phyloP scores from a whole-genome alignment of 208 protist genomes.

The Acanthamoeba lenticulata region DNA sequence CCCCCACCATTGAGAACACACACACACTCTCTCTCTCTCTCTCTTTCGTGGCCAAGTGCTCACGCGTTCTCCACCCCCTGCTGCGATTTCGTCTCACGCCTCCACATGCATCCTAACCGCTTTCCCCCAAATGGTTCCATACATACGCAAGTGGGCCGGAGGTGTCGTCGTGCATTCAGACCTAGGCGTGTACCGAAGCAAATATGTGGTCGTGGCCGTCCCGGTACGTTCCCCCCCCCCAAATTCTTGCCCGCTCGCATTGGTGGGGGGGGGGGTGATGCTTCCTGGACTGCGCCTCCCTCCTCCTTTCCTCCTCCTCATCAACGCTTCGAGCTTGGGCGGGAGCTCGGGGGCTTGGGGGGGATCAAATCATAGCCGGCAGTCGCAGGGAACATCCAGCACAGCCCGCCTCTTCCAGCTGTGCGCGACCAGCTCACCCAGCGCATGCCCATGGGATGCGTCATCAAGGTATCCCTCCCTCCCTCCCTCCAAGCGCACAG shows the following conservation, averaged over 20 bases:
- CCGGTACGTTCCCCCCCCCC: slow-evolving; percentile 14
- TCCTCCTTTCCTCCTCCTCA: neutral
- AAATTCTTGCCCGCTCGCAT: neutral
- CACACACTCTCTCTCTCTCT: no score
- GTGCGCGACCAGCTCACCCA: slow-evolving; percentile 4
- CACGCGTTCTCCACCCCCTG: neutral
- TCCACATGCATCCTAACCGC: no score
- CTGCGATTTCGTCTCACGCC: no score
- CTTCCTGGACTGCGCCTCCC: neutral
- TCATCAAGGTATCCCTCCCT: slow-evolving; percentile 75
- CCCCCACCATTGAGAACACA: neutral
- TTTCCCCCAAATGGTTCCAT: no score
- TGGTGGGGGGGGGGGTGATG: no score
- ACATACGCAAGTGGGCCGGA: slow-evolving; percentile 60
- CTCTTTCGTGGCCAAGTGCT: neutral
- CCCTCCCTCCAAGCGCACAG: no score
- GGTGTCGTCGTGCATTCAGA: slow-evolving; percentile 53
- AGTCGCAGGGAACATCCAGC: slow-evolving; percentile 35
- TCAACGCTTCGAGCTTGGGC: neutral
- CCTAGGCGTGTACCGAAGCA: slow-evolving; percentile 14
- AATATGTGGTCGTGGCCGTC: slow-evolving; percentile 51
- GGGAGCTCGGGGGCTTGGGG: neutral
- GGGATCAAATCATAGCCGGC: neutral
- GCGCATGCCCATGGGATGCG: slow-evolving; percentile 70
- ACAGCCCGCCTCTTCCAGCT: slow-evolving; percentile 57